Base-by-base conservation (phyloP, 1,284 basidiomycete genomes). In the Xerocomus nothofagi region DNA sequence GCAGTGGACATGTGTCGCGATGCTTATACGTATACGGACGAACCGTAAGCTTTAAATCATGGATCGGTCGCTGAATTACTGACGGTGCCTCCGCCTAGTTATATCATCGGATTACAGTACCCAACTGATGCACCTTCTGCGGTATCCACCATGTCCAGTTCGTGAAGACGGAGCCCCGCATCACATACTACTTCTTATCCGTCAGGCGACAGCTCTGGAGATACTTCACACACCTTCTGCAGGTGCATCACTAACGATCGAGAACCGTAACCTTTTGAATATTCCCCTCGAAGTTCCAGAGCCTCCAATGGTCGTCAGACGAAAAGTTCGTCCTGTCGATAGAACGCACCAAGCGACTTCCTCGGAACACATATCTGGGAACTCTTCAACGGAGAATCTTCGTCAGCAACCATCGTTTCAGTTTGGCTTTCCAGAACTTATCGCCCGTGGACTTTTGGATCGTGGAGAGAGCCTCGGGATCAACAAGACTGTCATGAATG, bases 21-120 rank as follows among this genome's bases (percentile, higher is more conserved):
- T 97, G 93, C 79, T 98, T 11, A 80, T 97, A 50, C 83, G 95
- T 39, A 91, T 96, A 60, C 84, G 94, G 37, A 93, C 93, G 62
- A 78, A 88, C 62, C 69, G 91, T 93, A 59, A 70, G 87, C 71
- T 24, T 21, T 37, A 10, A 38, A 23, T 24, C 12, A 32, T 34
- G 17, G 49, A 39, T 12, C 30, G 29, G 14, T 56, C 39, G 18
- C 50, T 40, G 11, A n/a, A 41, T 39, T 55, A 37, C 41, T 55
- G 54, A 60, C 56, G 26, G 7, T 26, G 6, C 24, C 43, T 31
- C 44, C 17, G 14, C 50, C 34, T 59, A 93, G 93, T 97, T 31
- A 84, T 97, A 53, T 78, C 85, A 7, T 79, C 86, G 17, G 93
- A 95, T 67, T 94, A 96, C 66, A 91, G 84, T 50, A 79, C 77